A percentile compares a stretch with the other conserved stretches of the same genome.
phyloP scores from a whole-genome alignment of 192 early-diverging fungal species.

The Backusella parvicylindrica region DNA sequence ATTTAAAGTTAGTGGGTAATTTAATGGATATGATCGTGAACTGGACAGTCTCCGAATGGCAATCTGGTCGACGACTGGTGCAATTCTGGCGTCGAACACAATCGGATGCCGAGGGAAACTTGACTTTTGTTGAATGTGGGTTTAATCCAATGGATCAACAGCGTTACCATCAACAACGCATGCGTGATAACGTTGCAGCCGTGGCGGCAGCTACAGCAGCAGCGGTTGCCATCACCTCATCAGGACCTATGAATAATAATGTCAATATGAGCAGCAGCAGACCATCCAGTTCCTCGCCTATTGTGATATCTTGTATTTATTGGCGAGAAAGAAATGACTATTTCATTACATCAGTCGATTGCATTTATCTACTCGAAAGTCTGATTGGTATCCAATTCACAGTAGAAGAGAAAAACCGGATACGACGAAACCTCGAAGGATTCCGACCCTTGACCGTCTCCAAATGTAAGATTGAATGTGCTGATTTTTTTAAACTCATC shows the following conservation, averaged over 20 bases:
- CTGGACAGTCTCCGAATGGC: conserved; percentile 64
- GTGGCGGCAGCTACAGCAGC: neutral
- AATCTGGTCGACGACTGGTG: conserved; percentile 60
- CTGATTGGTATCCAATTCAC: conserved; percentile 74
- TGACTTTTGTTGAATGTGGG: neutral
- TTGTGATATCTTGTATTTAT: conserved; percentile 80
- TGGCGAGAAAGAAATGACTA: conserved; percentile 71
- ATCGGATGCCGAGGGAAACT: neutral
- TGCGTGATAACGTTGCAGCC: conserved; percentile 8
- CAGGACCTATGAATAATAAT: neutral
- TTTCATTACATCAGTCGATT: conserved; percentile 78
- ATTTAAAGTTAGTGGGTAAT: conserved; percentile 61
- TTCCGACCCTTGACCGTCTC: conserved; percentile 75
- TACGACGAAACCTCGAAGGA: conserved; percentile 79
- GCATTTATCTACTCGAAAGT: conserved; percentile 70
- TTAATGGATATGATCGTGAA: conserved; percentile 62
- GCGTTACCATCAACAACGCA: neutral
- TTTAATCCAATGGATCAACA: conserved; percentile 5
- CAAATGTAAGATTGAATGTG: conserved; percentile 70
- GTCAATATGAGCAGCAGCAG: neutral
- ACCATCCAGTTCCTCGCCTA: conserved; percentile 16
- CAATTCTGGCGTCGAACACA: conserved; percentile 59
- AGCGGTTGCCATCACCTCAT: neutral
- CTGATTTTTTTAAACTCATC: conserved; percentile 75
- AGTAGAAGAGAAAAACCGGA: conserved; percentile 83